Evolutionary conservation across 164 flowering plant species (phyloP), one percentile per base, ranked within the genome.

Genomic region (Warburgia ugandensis): DNA sequence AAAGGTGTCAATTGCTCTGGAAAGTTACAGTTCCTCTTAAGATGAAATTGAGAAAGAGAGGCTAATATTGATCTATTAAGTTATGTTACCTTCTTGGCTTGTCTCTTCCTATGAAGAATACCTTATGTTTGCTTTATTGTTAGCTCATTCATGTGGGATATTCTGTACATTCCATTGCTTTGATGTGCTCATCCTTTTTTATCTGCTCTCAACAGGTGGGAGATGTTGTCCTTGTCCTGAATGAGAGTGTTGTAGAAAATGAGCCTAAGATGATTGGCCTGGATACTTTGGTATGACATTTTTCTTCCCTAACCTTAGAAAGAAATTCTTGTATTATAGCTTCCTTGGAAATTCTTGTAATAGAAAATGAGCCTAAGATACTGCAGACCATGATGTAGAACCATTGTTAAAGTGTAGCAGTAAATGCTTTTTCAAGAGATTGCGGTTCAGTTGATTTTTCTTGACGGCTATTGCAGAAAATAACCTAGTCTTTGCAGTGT

Each of bases 211-310:
- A 45, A 7, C 71, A 89, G 97, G 82, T 89, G 41, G 97, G 94
- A 22, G 94, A 89, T 66, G 87, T 89, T 23, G 76, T 89, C 54
- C 92, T 89, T 41, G 69, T 89, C 47, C 69, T 72, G 47, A 84
- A 89, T 72, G 97, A 83, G 67, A 61, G 54, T 63, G 78, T 79
- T 42, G 49, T 77, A 59, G 89, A 88, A 35, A 74, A 65, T 60
- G 81, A 75, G n/a, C 51, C 74, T 41, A 76, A 68, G 57, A 71
- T 78, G 78, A 55, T 69, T 61, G 87, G 92, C 38, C 68, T 85
- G 64, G 89, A 89, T 46, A 79, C 86, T 51, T 58, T 89, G 89
- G 94, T 89, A 76, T 47, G 76, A 13, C 3, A 1, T 45, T 26
- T 45, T 45, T 31, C 9, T 21, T 11, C 12, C 29, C 12, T 12